Evolutionary conservation across 2,329 filamentous ascomycete species (phyloP), one percentile per base, ranked within the genome.

Genomic region (Colletotrichum tabaci): DNA sequence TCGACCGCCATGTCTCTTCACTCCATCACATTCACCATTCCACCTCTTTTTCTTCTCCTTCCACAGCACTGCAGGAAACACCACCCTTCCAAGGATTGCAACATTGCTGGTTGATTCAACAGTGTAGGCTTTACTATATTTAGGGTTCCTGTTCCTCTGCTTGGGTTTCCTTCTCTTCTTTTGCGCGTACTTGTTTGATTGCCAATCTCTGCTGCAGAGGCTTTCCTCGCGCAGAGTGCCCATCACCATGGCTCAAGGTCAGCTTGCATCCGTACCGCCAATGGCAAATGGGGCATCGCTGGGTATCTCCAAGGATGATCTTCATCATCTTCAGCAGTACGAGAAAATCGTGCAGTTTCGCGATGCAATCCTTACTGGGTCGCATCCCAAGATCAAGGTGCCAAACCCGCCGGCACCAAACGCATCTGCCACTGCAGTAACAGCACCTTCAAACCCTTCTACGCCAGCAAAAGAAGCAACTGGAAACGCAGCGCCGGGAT

Each of bases 341-440:
- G 89, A 92, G 79, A 94, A 92, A 83, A 93, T 98, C 77, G 81
- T 97, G 78, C 89, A 87, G 76, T 91, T 98, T 82, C 92, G 91
- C 82, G 93, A 98, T 85, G 87, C 91, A 76, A 89, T 98, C 76
- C 86, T 96, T 79, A 90, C 93, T 80, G 95, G 95, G 79, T 90
- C 88, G 76, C 92, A 95, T 78, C 87, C 89, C 61, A 87, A 84
- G 76, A 87, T 92, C 82, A 91, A 90, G 79, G 79, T 87, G 44
- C 86, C 87, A 70, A 76, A 82, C 67, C 83, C 85, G 78, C 76
- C 84, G 73, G 77, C 66, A 15, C 47, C 66, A 50, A 70, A 76
- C 69, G 75, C 74, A 73, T 55, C 66, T 56, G 21, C 61, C 8
- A 47, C 57, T 61, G 67, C 73, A 71, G 74, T 73, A 74, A 66